A percentile compares a stretch with the other conserved stretches of the same genome.
phyloP scores from a whole-genome alignment of 2,329 filamentous ascomycete species.

The Epichloe gansuensis region DNA sequence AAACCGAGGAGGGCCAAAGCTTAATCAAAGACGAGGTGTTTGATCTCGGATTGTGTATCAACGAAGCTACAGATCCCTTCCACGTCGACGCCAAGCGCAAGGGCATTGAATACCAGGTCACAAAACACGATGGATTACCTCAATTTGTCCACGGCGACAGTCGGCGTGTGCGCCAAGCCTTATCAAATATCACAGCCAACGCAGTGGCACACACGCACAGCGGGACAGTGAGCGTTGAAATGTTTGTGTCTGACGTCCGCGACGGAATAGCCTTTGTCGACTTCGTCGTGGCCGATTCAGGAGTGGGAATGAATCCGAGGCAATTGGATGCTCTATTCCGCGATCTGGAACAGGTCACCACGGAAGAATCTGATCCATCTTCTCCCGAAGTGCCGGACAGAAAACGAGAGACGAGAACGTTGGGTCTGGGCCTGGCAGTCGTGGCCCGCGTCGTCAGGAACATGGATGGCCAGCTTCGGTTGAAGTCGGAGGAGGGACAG shows the following conservation, averaged over 20 bases:
- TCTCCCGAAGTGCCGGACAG: slow-evolving; percentile 16
- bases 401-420: slow-evolving; percentile 27
- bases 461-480: slow-evolving; percentile 74
- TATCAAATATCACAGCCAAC: slow-evolving; percentile 75
- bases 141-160: slow-evolving; percentile 64
- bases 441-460: slow-evolving; percentile 80
- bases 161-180: slow-evolving; percentile 64
- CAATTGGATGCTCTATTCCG: slow-evolving; percentile 44
- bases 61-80: slow-evolving; percentile 68
- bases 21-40: slow-evolving; percentile 73
- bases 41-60: slow-evolving; percentile 55
- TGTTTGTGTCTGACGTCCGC: slow-evolving; percentile 44
- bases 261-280: slow-evolving; percentile 53
- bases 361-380: slow-evolving; percentile 25
- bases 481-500: slow-evolving; percentile 72
- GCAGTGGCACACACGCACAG: slow-evolving; percentile 63
- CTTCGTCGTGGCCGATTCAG: slow-evolving; percentile 64
- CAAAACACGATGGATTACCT: slow-evolving; percentile 56
- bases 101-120: slow-evolving; percentile 54
- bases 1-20: slow-evolving; percentile 69
- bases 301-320: slow-evolving; percentile 54
- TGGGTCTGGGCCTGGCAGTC: slow-evolving; percentile 75
- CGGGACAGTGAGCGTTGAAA: slow-evolving; percentile 59
- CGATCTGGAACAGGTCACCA: slow-evolving; percentile 45
- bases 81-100: slow-evolving; percentile 63